Conservation (phyloP, 2,329 filamentous ascomycete species). For the Calonectria pseudoturangicola region DNA sequence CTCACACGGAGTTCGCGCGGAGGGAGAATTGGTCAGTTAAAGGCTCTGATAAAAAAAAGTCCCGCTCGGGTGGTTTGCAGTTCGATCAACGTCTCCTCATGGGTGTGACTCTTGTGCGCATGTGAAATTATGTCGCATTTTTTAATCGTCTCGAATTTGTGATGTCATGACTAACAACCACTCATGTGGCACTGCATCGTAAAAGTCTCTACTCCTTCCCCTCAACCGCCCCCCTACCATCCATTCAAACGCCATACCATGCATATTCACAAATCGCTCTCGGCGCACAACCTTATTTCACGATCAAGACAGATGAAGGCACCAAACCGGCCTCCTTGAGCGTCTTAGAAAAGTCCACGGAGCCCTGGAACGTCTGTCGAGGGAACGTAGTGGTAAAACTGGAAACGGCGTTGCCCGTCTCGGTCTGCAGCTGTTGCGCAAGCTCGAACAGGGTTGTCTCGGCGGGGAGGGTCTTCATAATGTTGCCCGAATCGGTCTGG, state of each 20-base stretch:
- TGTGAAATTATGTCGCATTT: slow-evolving; percentile 31
- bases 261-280: slow-evolving; percentile 35
- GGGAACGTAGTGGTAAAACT: slow-evolving; percentile 93
- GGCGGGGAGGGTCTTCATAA: slow-evolving; percentile 91
- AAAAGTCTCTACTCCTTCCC: slow-evolving; percentile 17
- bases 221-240: slow-evolving; percentile 1
- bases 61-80: slow-evolving; percentile 57
- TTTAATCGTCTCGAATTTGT: slow-evolving; percentile 40
- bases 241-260: slow-evolving; percentile 49
- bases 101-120: slow-evolving; percentile 41
- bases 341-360: slow-evolving; percentile 88
- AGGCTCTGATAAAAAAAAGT: slow-evolving; percentile 62
- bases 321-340: slow-evolving; percentile 93
- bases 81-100: slow-evolving; percentile 45
- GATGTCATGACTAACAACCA: not conserved
- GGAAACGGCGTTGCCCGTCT: slow-evolving; percentile 81
- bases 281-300: slow-evolving; percentile 68
- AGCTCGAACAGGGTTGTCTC: slow-evolving; percentile 96
- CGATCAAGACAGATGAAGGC: slow-evolving; percentile 91
- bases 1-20: slow-evolving; percentile 65
- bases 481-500: slow-evolving; percentile 82
- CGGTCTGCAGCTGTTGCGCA: slow-evolving; percentile 82
- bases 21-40: slow-evolving; percentile 62
- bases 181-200: slow-evolving; percentile 10
- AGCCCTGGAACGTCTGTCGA: slow-evolving; percentile 83